Evolutionary conservation across 768 basidiomycete species (phyloP).

Genomic region (Aureoboletus auriporus): DNA sequence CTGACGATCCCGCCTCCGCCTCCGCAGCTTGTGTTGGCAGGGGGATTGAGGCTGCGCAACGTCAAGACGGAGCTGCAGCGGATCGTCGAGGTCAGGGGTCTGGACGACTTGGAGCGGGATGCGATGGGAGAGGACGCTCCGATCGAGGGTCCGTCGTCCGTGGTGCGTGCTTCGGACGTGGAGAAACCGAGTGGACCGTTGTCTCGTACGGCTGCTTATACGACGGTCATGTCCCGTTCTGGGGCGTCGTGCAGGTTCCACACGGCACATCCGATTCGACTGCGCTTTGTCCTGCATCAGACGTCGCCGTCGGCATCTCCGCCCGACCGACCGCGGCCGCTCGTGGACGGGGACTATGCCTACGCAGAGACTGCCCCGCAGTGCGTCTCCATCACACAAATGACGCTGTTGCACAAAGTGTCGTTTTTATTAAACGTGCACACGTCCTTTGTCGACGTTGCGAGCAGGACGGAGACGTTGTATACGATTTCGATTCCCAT

Average conservation of each 20-base stretch:
- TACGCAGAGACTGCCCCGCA: constrained; percentile 56
- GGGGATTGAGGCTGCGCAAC: constrained; percentile 73
- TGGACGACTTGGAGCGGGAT: constrained; percentile 32
- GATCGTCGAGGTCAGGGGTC: constrained; percentile 51
- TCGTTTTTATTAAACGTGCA: constrained; percentile 72
- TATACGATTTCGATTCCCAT: constrained; percentile 66
- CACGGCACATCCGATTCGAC: constrained; percentile 62
- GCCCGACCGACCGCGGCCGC: constrained; percentile 39
- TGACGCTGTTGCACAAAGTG: constrained; percentile 79
- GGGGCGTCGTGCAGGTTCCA: constrained; percentile 94
- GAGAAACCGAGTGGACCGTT: constrained; percentile 32
- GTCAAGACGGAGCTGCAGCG: constrained; percentile 77
- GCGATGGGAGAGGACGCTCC: constrained; percentile 13
- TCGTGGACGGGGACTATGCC: constrained; percentile 40
- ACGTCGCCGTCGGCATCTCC: constrained; percentile 48
- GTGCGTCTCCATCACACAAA: constrained; percentile 74
- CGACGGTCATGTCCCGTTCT: constrained; percentile 69
- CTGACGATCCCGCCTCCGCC: constrained; percentile 75
- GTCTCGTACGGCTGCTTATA: constrained; percentile 40
- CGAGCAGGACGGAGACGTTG: constrained; percentile 62
- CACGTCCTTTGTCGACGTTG: constrained; percentile 72
- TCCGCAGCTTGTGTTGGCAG: constrained; percentile 60
- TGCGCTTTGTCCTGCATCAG: constrained; percentile 80
- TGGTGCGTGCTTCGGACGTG: constrained; percentile 15
- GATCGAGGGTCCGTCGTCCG: constrained; percentile 32